Conservation (phyloP, 2,329 filamentous ascomycete genomes). For the Sarocladium oryzae region DNA sequence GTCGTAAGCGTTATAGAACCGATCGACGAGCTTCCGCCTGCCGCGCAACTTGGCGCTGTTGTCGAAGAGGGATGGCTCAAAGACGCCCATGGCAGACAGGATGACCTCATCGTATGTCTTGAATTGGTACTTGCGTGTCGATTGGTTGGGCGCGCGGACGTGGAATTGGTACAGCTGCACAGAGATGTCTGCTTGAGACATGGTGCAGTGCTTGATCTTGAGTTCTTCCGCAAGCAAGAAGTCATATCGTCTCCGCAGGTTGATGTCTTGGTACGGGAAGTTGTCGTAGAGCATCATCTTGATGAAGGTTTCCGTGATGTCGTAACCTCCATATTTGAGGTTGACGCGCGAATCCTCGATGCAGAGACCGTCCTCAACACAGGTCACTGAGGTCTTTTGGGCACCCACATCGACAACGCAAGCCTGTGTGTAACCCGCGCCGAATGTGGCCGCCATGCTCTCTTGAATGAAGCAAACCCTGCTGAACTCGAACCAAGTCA, state of each 20-base stretch:
- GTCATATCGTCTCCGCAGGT: constrained; percentile 82
- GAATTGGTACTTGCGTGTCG: constrained; percentile 89
- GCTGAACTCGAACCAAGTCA: constrained; percentile 84
- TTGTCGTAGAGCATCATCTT: constrained; percentile 98
- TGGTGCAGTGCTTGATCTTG: constrained; percentile 86
- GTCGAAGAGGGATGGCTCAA: constrained; percentile 82
- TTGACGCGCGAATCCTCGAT: constrained; percentile 93
- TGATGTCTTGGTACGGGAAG: constrained; percentile 93
- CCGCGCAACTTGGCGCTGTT: constrained; percentile 71
- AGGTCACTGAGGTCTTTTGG: constrained; percentile 95
- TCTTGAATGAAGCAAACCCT: constrained; percentile 93
- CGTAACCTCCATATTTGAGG: constrained; percentile 85
- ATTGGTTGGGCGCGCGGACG: constrained; percentile 77
- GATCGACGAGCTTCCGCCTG: constrained; percentile 73
- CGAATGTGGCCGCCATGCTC: constrained; percentile 89
- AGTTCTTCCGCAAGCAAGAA: constrained; percentile 91
- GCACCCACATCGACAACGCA: constrained; percentile 96
- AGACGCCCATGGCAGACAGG: constrained; percentile 91
- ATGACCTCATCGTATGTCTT: constrained; percentile 97
- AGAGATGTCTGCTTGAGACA: constrained; percentile 83
- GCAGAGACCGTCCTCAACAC: constrained; percentile 92
- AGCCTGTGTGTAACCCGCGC: constrained; percentile 86
- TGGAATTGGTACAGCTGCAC: constrained; percentile 89
- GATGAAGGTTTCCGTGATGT: constrained; percentile 90
- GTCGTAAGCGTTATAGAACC: constrained; percentile 92